These are phyloP conservation scores for Penicillium manginii DNA, from an alignment of 495 filamentous ascomycete genomes.

Conservation along the genomic window DNA sequence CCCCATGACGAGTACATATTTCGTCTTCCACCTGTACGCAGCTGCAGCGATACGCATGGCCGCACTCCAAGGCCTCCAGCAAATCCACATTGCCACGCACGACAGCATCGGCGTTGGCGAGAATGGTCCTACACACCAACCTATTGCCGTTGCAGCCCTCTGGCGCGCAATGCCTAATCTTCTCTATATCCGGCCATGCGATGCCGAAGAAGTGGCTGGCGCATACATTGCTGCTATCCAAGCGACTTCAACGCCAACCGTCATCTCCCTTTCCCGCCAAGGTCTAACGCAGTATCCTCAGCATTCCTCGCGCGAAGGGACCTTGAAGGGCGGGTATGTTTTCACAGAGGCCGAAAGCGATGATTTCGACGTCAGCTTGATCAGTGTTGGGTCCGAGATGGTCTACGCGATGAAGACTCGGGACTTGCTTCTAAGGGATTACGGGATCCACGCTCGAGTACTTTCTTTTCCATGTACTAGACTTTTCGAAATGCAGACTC, in stretches of 20 bases:
- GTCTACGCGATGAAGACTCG: not conserved
- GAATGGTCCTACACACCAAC: constrained; percentile 59
- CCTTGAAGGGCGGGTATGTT: not conserved
- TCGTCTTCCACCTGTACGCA: constrained; percentile 54
- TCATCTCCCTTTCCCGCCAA: not conserved
- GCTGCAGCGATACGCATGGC: constrained; percentile 56
- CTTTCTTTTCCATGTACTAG: not conserved
- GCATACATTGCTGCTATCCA: not conserved
- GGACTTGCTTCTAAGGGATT: not conserved
- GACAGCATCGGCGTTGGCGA: constrained; percentile 54
- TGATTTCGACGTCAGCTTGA: not conserved
- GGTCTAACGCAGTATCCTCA: not conserved
- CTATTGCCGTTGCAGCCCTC: constrained; percentile 49
- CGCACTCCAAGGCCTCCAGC: constrained; percentile 48
- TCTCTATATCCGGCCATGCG: constrained; percentile 50
- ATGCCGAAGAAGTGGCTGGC: constrained; percentile 49
- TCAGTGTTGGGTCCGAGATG: not conserved
- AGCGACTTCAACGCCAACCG: not conserved
- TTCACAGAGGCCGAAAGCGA: not conserved
- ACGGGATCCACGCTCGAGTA: not conserved
- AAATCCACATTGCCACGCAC: constrained; percentile 58
- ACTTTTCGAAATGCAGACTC: not conserved
- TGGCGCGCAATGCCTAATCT: constrained; percentile 58
- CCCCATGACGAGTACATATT: constrained; percentile 47
- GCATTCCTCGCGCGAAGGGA: not conserved